Evolutionary conservation across 306 rosid genomes (phyloP).

Genomic region (Vigna mungo): DNA sequence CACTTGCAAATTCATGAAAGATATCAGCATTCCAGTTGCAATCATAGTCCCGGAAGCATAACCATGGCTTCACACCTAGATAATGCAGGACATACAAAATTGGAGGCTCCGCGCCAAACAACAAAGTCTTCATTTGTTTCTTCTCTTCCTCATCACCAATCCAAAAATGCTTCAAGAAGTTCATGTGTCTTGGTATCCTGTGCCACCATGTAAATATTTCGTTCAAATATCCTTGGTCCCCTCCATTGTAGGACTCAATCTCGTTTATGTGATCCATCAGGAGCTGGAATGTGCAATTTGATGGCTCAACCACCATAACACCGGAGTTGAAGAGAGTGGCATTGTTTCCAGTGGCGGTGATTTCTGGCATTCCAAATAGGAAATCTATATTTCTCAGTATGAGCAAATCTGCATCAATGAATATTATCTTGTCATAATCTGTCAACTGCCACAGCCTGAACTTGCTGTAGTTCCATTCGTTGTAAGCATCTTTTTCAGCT

Average conservation of each 20-base stretch:
- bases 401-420: constrained; percentile 90
- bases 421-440: constrained; percentile 93
- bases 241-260: constrained; percentile 93
- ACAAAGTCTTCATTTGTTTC: constrained; percentile 73
- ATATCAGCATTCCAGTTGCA: constrained; percentile 91
- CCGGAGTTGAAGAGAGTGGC: constrained; percentile 96
- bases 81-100: constrained; percentile 85
- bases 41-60: constrained; percentile 89
- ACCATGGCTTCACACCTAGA: constrained; percentile 88
- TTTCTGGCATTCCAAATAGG: constrained; percentile 86
- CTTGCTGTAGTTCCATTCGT: constrained; percentile 98
- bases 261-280: constrained; percentile 85
- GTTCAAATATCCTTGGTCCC: constrained; percentile 91
- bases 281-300: constrained; percentile 88
- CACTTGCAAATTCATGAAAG: constrained; percentile 87
- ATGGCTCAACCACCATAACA: constrained; percentile 97
- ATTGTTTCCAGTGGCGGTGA: constrained; percentile 91
- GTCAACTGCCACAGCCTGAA: constrained; percentile 93
- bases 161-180: constrained; percentile 97
- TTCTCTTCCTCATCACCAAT: constrained; percentile 82
- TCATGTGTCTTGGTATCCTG: constrained; percentile 94
- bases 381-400: constrained; percentile 85
- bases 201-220: constrained; percentile 99
- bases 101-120: constrained; percentile 89
- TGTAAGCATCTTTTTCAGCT: constrained; percentile 96